Percentiles rank a stretch among this genome's conserved stretches.
phyloP scores from a whole-genome alignment of 176 grass and related monocot genomes.

The Eragrostis curvula region DNA sequence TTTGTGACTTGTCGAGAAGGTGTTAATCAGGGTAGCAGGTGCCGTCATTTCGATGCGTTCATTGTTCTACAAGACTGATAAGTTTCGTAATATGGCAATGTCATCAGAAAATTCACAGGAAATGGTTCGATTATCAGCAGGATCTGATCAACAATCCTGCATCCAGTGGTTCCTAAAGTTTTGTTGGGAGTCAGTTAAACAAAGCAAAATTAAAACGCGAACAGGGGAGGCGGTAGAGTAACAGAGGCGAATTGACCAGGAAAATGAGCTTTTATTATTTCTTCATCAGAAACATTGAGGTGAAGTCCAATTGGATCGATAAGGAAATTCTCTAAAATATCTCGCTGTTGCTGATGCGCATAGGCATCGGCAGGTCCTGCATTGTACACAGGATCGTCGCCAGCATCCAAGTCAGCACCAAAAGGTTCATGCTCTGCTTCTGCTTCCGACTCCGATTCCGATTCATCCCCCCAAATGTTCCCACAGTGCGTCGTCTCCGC shows the following conservation, averaged over 20 bases:
- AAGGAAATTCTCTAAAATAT: background rate
- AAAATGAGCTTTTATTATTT: constrained; percentile 18
- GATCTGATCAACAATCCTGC: background rate
- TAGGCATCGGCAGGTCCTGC: constrained; percentile 10
- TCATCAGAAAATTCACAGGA: background rate
- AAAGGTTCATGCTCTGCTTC: background rate
- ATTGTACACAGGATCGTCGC: background rate
- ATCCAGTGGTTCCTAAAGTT: background rate
- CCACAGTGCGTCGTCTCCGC: background rate
- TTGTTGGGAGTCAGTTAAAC: background rate
- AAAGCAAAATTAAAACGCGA: background rate
- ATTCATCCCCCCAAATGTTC: background rate
- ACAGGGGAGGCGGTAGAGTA: background rate
- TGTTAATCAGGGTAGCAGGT: background rate
- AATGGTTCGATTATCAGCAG: background rate
- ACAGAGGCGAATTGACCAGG: constrained; percentile 3
- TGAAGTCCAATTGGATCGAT: background rate
- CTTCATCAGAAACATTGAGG: background rate
- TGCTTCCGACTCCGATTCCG: constrained; percentile 6
- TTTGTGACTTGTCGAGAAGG: constrained; percentile 25
- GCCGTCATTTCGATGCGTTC: background rate
- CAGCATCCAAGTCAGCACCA: background rate
- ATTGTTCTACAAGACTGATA: background rate
- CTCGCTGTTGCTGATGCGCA: constrained; percentile 3
- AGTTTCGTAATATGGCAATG: background rate